Evolutionary conservation across 768 basidiomycete genomes (phyloP), one percentile per base, ranked within the genome.

Genomic region (Rubroboletus satanas): DNA sequence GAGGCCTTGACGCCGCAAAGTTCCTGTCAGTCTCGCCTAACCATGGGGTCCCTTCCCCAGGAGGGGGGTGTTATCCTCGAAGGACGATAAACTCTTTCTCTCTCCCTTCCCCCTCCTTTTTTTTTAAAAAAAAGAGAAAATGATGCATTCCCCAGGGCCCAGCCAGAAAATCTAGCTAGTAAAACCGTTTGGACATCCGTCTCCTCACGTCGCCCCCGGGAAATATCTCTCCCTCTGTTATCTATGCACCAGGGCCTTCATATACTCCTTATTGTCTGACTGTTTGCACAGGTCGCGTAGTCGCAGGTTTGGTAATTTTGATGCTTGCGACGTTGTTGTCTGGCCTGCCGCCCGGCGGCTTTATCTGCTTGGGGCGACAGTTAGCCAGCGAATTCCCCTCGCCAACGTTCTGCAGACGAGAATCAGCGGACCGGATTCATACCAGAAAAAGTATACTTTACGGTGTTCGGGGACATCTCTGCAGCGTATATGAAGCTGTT

Each of bases 291-390:
- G 55, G 59, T 18, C 55, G 53, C 35, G 52, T 18, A 0, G 33
- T 45, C 4, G 32, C 5, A 9, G 65, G 52, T 33, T 21, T 56
- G 23, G 26, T 4, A 12, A 45, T n/a, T 37, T 29, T 56, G 43
- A 56, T 46, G 31, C 18, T 60, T 15, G 50, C 45, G 2, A 57
- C 9, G 5, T 17, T 41, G 8, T 36, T 23, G 0, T 44, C 26
- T 15, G 60, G 57, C 38, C 17, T 55, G 26, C 66, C 65, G 8
- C 49, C 38, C 5, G 49, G 57, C 17, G 18, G 31, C 14, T 47
- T 29, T 23, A 21, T 38, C 5, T 38, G 32, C 31, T 31, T 26
- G 17, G 10, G 7, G 29, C 7, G 28, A 38, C 23, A 7, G 21
- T 21, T 9, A 11, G 11, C 31, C 9, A 28, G 44, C 10, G 2